Percentiles rank a stretch among this genome's conserved stretches.
Evolutionary conservation across 441 rosid species (phyloP).

Genomic region (Bocquillonia castaneifolia): DNA sequence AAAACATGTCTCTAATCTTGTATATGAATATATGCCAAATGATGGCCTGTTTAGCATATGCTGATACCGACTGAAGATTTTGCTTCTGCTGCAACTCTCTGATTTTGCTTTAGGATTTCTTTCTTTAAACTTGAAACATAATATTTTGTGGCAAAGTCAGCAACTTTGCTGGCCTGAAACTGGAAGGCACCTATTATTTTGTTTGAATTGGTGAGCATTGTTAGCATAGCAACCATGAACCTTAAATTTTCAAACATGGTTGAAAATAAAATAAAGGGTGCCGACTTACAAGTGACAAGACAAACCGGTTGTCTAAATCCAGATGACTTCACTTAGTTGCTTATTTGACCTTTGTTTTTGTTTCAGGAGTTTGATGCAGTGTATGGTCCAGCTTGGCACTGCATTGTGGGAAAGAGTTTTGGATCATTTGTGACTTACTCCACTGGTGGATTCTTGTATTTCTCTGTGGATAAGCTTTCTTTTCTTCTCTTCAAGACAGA

Average conservation of each 20-base stretch:
- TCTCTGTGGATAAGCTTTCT: conserved; percentile 53
- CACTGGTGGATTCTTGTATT: conserved; percentile 65
- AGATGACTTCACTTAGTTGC: not conserved
- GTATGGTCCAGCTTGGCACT: conserved; percentile 80
- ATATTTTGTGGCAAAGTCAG: not conserved
- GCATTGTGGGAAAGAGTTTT: conserved; percentile 64
- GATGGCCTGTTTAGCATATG: not conserved
- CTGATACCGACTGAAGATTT: too few species aligned
- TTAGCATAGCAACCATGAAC: too few species aligned
- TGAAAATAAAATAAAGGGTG: not conserved
- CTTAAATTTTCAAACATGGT: not conserved
- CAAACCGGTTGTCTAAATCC: not conserved
- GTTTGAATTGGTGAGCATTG: conserved; percentile 3
- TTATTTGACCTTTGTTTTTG: not conserved
- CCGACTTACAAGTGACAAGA: not conserved
- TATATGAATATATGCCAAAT: not conserved
- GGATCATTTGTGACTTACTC: conserved; percentile 74
- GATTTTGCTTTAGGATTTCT: too few species aligned
- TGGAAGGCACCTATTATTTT: not conserved
- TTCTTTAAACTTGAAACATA: not conserved
- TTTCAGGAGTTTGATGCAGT: conserved; percentile 56
- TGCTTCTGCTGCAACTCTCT: too few species aligned
- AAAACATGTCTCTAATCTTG: too few species aligned
- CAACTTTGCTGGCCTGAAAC: not conserved
- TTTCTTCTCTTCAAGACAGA: conserved; percentile 71